Evolutionary conservation across 2,329 filamentous ascomycete genomes (phyloP).

Genomic region (Colletotrichum eleusines): DNA sequence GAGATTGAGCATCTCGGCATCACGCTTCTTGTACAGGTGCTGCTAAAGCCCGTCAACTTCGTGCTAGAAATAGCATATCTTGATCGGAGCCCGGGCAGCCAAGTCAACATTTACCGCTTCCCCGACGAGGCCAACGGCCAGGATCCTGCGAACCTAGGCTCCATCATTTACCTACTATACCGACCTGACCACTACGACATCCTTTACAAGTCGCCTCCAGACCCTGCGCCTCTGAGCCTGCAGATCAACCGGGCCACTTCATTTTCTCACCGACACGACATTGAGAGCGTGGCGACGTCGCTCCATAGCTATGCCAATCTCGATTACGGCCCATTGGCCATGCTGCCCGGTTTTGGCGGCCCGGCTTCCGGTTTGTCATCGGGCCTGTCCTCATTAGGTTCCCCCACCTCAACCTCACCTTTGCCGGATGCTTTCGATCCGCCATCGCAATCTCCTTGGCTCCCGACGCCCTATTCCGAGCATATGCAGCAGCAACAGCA

Average conservation of each 20-base stretch:
- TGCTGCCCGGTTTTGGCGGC: constrained; percentile 60
- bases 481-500: constrained; percentile 43
- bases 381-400: constrained; percentile 51
- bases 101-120: constrained; percentile 79
- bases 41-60: constrained; percentile 83
- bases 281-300: constrained; percentile 54
- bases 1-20: constrained; percentile 96
- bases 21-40: constrained; percentile 78
- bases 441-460: constrained; percentile 54
- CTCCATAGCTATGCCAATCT: constrained; percentile 57
- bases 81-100: constrained; percentile 82
- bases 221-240: constrained; percentile 52
- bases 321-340: constrained; percentile 58
- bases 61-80: constrained; percentile 91
- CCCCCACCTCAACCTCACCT: constrained; percentile 46
- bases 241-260: constrained; percentile 66
- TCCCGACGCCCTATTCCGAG: constrained; percentile 51
- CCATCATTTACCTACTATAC: constrained; percentile 71
- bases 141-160: constrained; percentile 57
- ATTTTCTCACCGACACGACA: constrained; percentile 60
- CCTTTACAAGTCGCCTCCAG: constrained; percentile 73
- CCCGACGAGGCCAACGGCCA: constrained; percentile 65
- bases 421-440: constrained; percentile 47
- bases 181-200: constrained; percentile 93
- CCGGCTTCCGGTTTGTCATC: constrained; percentile 49